Conservation (phyloP, 2,329 filamentous ascomycete species). For the Onygenales sp. region DNA sequence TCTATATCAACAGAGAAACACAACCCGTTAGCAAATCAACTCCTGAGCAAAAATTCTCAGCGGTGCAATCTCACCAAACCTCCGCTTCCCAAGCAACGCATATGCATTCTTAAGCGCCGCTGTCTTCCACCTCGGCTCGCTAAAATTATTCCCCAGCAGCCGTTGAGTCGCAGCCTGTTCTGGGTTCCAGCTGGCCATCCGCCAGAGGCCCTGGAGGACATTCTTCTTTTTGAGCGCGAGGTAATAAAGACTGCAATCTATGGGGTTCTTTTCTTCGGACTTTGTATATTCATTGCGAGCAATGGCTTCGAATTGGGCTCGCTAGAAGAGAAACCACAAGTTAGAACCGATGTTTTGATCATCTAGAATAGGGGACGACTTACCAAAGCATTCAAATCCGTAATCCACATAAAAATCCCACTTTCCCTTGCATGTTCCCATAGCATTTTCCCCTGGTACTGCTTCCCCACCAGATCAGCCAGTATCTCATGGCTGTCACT, state of each 20-base stretch:
- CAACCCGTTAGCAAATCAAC: slow-evolving; percentile 6
- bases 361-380: slow-evolving; percentile 19
- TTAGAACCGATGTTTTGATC: neutral
- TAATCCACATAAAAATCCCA: slow-evolving; percentile 92
- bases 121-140: slow-evolving; percentile 75
- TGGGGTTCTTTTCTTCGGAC: slow-evolving; percentile 75
- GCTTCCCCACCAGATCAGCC: slow-evolving; percentile 67
- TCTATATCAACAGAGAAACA: slow-evolving; percentile 38
- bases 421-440: slow-evolving; percentile 82
- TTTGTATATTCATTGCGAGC: slow-evolving; percentile 91
- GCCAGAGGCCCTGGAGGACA: slow-evolving; percentile 83
- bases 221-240: slow-evolving; percentile 84
- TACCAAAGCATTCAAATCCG: slow-evolving; percentile 66
- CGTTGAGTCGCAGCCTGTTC: slow-evolving; percentile 75
- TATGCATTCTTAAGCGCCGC: slow-evolving; percentile 94
- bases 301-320: slow-evolving; percentile 74
- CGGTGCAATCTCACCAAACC: slow-evolving; percentile 55
- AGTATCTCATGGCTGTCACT: slow-evolving; percentile 71
- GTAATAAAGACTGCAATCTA: slow-evolving; percentile 87
- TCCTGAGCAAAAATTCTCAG: neutral
- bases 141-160: slow-evolving; percentile 83
- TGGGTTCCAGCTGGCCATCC: slow-evolving; percentile 81
- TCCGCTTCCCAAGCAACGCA: slow-evolving; percentile 78
- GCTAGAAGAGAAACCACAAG: slow-evolving; percentile 36
- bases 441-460: slow-evolving; percentile 67